These are phyloP conservation scores for Bipolaris victoriae DNA, from an alignment of 2,329 filamentous ascomycete genomes.

Conservation along the genomic window DNA sequence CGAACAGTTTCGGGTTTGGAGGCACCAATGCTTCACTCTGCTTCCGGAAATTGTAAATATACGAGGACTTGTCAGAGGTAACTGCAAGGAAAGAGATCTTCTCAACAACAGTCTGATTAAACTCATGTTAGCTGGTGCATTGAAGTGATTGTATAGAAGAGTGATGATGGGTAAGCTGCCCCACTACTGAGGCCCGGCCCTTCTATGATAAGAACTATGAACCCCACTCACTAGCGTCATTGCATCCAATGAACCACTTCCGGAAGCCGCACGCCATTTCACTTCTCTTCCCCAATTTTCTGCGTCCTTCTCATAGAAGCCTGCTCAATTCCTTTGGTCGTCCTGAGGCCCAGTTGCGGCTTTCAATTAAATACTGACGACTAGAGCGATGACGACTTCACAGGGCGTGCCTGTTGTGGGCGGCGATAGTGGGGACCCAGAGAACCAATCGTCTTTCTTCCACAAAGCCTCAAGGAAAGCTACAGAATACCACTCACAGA, in stretches of 20 bases:
- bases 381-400: constrained; percentile 18
- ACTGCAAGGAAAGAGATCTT: neutral
- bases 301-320: neutral
- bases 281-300: neutral
- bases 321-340: neutral
- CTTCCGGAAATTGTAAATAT: constrained; percentile 61
- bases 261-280: neutral
- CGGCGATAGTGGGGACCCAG: constrained; percentile 16
- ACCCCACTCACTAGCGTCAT: constrained; percentile 26
- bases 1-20: constrained; percentile 97
- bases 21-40: constrained; percentile 93
- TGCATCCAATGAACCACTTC: constrained; percentile 20
- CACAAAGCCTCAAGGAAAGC: constrained; percentile 44
- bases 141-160: constrained; percentile 11
- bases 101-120: neutral
- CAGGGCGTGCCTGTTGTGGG: constrained; percentile 17
- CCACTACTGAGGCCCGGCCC: constrained; percentile 17
- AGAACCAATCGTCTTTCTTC: constrained; percentile 29
- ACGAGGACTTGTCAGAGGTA: neutral
- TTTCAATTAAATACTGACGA: neutral
- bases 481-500: constrained; percentile 56
- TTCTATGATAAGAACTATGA: constrained; percentile 18
- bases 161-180: constrained; percentile 14
- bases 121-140: constrained; percentile 23
- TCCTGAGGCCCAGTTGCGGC: neutral